Conservation (phyloP, 2,329 filamentous ascomycete species). For the Fusarium buharicum region DNA sequence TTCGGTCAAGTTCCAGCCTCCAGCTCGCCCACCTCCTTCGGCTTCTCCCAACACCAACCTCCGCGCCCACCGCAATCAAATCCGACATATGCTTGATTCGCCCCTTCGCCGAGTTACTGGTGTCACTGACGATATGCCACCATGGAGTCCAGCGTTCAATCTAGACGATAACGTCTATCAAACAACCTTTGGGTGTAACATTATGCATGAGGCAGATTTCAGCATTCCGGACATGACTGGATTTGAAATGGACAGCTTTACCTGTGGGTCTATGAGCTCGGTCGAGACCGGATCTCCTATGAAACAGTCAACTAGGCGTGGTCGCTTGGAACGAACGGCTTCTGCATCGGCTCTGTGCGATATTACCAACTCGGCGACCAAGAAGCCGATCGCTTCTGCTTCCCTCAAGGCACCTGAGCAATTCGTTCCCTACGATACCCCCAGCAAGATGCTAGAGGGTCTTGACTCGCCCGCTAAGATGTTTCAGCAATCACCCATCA, state of each 20-base stretch:
- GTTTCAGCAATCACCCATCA: slow-evolving; percentile 50
- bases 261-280: slow-evolving; percentile 56
- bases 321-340: slow-evolving; percentile 70
- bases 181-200: slow-evolving; percentile 58
- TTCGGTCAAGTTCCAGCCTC: slow-evolving; percentile 79
- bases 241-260: slow-evolving; percentile 45
- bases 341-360: slow-evolving; percentile 72
- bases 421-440: slow-evolving; percentile 58
- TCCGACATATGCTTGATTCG: slow-evolving; percentile 83
- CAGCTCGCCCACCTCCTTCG: slow-evolving; percentile 69
- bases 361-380: slow-evolving; percentile 63
- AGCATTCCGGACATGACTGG: slow-evolving; percentile 63
- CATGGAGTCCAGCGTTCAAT: slow-evolving; percentile 75
- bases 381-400: slow-evolving; percentile 62
- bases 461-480: slow-evolving; percentile 67
- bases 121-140: slow-evolving; percentile 58
- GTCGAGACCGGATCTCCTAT: slow-evolving; percentile 71
- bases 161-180: slow-evolving; percentile 66
- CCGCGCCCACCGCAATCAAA: slow-evolving; percentile 84
- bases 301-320: slow-evolving; percentile 70
- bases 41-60: slow-evolving; percentile 94
- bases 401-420: slow-evolving; percentile 62
- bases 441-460: slow-evolving; percentile 66
- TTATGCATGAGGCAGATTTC: slow-evolving; percentile 63
- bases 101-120: slow-evolving; percentile 65